A percentile compares a stretch with the other conserved stretches of the same genome.
phyloP scores from a whole-genome alignment of 441 rosid genomes.

The Theobroma grandiflorum region DNA sequence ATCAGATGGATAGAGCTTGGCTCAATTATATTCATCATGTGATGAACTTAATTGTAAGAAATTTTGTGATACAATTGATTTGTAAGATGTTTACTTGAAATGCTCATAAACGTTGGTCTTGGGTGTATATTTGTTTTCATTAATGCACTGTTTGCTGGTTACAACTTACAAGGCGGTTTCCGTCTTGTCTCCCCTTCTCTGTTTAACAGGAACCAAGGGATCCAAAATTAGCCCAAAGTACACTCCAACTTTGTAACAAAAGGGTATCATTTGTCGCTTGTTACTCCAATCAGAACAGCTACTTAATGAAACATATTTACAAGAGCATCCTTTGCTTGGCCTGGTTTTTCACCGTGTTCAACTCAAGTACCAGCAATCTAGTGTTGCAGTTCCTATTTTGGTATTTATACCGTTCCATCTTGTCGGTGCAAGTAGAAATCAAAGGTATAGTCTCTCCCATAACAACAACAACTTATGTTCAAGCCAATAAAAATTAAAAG shows the following conservation, averaged over 20 bases:
- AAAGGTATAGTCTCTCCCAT: neutral
- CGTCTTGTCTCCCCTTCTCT: neutral
- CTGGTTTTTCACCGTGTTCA: neutral
- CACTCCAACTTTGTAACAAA: neutral
- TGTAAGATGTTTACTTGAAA: neutral
- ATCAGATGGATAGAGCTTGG: neutral
- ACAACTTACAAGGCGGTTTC: neutral
- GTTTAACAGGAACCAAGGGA: neutral
- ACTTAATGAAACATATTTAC: neutral
- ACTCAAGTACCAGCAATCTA: neutral
- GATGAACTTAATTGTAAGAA: neutral
- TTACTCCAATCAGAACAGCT: neutral
- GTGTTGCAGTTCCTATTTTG: neutral
- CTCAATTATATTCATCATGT: neutral
- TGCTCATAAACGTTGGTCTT: neutral
- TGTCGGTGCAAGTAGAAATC: neutral
- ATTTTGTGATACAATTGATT: neutral
- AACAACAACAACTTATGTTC: slow-evolving; percentile 16
- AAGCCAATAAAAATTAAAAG: slow-evolving; percentile 13
- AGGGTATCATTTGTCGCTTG: neutral
- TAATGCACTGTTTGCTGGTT: neutral
- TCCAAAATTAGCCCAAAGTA: neutral
- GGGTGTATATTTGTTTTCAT: neutral
- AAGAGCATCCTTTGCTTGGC: neutral
- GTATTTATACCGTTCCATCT: neutral